Evolutionary conservation across 805 yeast genomes (phyloP).

Genomic region (Scheffersomyces lignosus): DNA sequence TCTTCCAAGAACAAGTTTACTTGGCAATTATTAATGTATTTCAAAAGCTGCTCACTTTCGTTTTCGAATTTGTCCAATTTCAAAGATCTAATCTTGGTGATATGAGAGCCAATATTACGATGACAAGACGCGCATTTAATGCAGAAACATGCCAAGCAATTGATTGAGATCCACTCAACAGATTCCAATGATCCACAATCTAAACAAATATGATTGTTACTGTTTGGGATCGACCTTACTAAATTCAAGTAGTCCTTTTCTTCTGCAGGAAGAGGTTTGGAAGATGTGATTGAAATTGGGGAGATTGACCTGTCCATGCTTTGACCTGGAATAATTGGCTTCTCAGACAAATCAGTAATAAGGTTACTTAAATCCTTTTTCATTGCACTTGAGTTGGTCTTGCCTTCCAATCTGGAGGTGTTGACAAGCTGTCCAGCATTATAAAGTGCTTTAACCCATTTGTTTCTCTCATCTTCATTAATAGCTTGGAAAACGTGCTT

Average conservation of each 20-base stretch:
- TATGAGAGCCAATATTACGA: slow-evolving; percentile 78
- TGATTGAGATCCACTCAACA: slow-evolving; percentile 89
- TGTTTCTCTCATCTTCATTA: slow-evolving; percentile 60
- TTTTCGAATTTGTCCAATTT: slow-evolving; percentile 68
- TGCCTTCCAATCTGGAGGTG: slow-evolving; percentile 14
- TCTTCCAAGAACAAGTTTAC: slow-evolving; percentile 67
- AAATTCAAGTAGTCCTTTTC: slow-evolving; percentile 31
- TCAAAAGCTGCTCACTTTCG: slow-evolving; percentile 59
- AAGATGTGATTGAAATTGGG: slow-evolving; percentile 34
- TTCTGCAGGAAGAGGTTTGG: slow-evolving; percentile 12
- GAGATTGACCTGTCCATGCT: slow-evolving; percentile 19
- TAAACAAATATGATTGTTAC: slow-evolving; percentile 67
- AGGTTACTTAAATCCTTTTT: slow-evolving; percentile 7
- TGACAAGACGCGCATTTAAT: slow-evolving; percentile 88
- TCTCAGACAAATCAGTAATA: slow-evolving; percentile 11
- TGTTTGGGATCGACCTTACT: slow-evolving; percentile 41
- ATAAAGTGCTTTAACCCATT: slow-evolving; percentile 67
- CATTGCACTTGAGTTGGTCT: background rate
- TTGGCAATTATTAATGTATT: slow-evolving; percentile 49
- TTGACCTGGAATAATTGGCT: slow-evolving; percentile 14
- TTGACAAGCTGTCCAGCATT: slow-evolving; percentile 53
- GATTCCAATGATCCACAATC: slow-evolving; percentile 69
- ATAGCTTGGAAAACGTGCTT: slow-evolving; percentile 77
- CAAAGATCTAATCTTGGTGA: slow-evolving; percentile 75
- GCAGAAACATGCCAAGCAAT: slow-evolving; percentile 70